Conservation (phyloP, 2,329 filamentous ascomycete genomes). For the Penicillium olsonii region DNA sequence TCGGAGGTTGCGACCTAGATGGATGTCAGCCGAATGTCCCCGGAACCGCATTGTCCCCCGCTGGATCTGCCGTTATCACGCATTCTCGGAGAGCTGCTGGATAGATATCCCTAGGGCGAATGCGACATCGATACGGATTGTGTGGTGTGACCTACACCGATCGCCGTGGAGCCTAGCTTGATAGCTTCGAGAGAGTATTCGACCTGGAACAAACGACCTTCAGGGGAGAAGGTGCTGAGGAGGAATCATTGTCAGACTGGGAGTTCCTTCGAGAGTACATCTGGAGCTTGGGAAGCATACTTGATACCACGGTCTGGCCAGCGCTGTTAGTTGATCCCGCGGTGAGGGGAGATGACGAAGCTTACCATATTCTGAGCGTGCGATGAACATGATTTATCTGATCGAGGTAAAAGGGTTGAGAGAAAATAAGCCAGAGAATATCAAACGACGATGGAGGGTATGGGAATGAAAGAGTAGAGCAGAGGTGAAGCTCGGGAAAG, state of each 20-base stretch:
- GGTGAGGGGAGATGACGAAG: conserved; percentile 29
- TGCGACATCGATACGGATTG: not conserved
- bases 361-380: conserved; percentile 99
- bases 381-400: conserved; percentile 84
- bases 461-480: conserved; percentile 11
- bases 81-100: not conserved
- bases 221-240: conserved; percentile 93
- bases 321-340: conserved; percentile 15
- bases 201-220: conserved; percentile 99
- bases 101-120: not conserved
- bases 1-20: conserved; percentile 79
- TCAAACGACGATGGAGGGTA: conserved; percentile 6
- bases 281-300: conserved; percentile 54
- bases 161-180: conserved; percentile 97
- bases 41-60: not conserved
- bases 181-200: conserved; percentile 99
- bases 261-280: conserved; percentile 4
- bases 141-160: conserved; percentile 64
- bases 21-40: conserved; percentile 16
- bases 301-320: conserved; percentile 91
- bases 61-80: not conserved
- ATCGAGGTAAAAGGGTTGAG: conserved; percentile 4
- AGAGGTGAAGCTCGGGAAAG: conserved; percentile 27
- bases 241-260: conserved; percentile 24
- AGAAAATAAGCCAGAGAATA: conserved; percentile 3